Percentiles rank a stretch among this genome's conserved stretches.
Evolutionary conservation across 139 green algal species (phyloP).

Genomic region (Picochlorum sp.): DNA sequence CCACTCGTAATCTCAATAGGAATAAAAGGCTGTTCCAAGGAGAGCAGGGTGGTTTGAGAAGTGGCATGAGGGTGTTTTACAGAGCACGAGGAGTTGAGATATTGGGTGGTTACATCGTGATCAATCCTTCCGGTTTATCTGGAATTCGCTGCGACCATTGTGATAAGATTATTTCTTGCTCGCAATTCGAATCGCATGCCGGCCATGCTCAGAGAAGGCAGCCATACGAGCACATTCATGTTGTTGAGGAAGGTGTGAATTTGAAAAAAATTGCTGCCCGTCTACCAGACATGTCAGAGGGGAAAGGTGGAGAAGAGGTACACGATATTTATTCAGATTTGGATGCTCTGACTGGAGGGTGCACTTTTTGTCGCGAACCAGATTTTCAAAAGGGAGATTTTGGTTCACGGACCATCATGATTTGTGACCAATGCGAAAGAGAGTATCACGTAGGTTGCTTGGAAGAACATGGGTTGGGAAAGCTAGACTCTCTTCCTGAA

Average conservation of each 20-base stretch:
- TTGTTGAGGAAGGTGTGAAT: slow-evolving; percentile 37
- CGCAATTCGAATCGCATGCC: slow-evolving; percentile 78
- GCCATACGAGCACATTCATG: slow-evolving; percentile 75
- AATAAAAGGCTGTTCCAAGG: slow-evolving; percentile 14
- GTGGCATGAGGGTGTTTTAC: slow-evolving; percentile 33
- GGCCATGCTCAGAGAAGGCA: slow-evolving; percentile 47
- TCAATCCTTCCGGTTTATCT: slow-evolving; percentile 26
- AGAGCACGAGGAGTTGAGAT: slow-evolving; percentile 31
- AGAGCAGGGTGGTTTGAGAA: slow-evolving; percentile 5
- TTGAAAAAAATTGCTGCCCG: slow-evolving; percentile 35
- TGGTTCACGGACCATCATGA: slow-evolving; percentile 75
- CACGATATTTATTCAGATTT: slow-evolving; percentile 4
- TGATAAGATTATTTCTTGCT: slow-evolving; percentile 55
- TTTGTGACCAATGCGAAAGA: slow-evolving; percentile 93
- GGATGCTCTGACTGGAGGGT: slow-evolving; percentile 43
- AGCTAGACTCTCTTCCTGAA: slow-evolving; percentile 46
- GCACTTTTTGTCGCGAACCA: slow-evolving; percentile 66
- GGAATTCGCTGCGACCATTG: slow-evolving; percentile 84
- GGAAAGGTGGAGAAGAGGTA: slow-evolving; percentile 2
- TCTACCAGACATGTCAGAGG: slow-evolving; percentile 17
- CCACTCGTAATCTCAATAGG: slow-evolving; percentile 2
- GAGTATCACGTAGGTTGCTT: slow-evolving; percentile 90
- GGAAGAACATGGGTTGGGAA: slow-evolving; percentile 24
- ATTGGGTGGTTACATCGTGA: slow-evolving; percentile 47
- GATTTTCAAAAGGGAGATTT: slow-evolving; percentile 71